Base-by-base conservation (phyloP, 805 yeast genomes). In the Saccharomyces kudriavzevii region DNA sequence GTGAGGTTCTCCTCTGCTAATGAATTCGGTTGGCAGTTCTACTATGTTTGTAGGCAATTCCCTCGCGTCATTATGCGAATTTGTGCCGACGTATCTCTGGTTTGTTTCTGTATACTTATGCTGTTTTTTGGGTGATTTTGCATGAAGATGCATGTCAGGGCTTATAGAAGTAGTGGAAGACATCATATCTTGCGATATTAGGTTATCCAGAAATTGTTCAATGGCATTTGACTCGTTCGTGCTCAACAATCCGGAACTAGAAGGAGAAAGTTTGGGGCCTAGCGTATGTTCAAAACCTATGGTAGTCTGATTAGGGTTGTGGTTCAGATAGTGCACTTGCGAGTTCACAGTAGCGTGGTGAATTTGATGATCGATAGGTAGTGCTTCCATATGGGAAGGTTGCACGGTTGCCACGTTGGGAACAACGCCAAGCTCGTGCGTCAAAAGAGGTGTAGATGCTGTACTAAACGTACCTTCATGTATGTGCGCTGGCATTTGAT, bases 181-280 rank as follows among this genome's bases (percentile, higher is more conserved):
- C 52, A 24, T 35, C 43, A 35, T 35, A 40, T 52, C 52, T 24
- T 50, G 58, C 5, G 57, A 54, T 8, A 63, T 55, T 30, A 66
- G 51, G 35, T 61, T 64, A 49, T 69, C 70, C 40, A 70, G 50
- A 49, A 70, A 69, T 40, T 58, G 58, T 47, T 68, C 70, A 40
- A 70, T 64, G 2, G 68, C 71, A 54, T 60, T 58, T 1, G 71
- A 63, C 53, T 70, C 74, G 51, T 63, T 57, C 8, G 64, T 59
- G 48, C 70, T 69, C 55, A 70, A 54, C 17, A 68, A 52, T 11
- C 60, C 59, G 4, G 54, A 53, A 20, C 49, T 55, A 10, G 49
- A 35, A 9, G 45, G 49, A 8, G 52, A 35, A 4, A 35, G 22
- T 20, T 46, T 50, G 11, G 45, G 45, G 17, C 45, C 50, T 25